Percentiles rank a stretch among this genome's conserved stretches.
These are phyloP conservation scores for Pseudopyricularia cyperi DNA, from an alignment of 2,329 filamentous ascomycete genomes.

Conservation along the genomic window DNA sequence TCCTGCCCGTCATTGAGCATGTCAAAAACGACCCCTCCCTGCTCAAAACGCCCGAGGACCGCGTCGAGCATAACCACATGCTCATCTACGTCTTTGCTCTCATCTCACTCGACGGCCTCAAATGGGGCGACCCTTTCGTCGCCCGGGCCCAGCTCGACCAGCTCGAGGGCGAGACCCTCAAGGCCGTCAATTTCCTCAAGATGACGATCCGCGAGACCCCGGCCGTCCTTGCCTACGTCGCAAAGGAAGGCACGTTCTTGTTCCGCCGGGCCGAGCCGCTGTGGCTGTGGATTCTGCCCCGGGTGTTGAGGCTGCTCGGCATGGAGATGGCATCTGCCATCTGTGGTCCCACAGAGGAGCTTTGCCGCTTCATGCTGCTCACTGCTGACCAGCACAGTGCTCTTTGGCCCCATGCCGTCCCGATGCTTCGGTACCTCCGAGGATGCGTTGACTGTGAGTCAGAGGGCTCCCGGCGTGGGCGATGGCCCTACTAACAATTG, in stretches of 20 bases:
- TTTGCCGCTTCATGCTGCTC: conserved; percentile 36
- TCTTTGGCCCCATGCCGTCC: conserved; percentile 33
- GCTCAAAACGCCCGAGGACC: conserved; percentile 51
- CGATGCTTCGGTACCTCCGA: conserved; percentile 35
- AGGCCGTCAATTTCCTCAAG: conserved; percentile 66
- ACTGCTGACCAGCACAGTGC: conserved; percentile 26
- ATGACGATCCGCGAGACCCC: conserved; percentile 66
- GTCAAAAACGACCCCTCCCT: conserved; percentile 36
- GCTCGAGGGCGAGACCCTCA: conserved; percentile 45
- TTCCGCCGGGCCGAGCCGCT: conserved; percentile 46
- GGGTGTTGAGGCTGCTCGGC: conserved; percentile 42
- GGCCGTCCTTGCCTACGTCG: conserved; percentile 41
- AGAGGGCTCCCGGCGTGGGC: too few species aligned
- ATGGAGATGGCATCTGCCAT: conserved; percentile 33
- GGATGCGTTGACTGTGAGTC: conserved; percentile 31
- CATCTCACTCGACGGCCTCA: conserved; percentile 60
- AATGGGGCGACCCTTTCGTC: conserved; percentile 56
- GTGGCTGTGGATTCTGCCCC: conserved; percentile 52
- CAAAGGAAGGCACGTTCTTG: conserved; percentile 26
- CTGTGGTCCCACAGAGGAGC: conserved; percentile 34
- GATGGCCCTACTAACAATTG: neutral
- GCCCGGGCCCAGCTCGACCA: conserved; percentile 26
- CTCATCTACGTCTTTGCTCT: conserved; percentile 74
- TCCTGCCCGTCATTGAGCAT: conserved; percentile 44
- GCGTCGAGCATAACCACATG: conserved; percentile 67